Percentiles rank a stretch among this genome's conserved stretches.
These are phyloP conservation scores for Sordariomycetes sp. DNA, from an alignment of 2,329 filamentous ascomycete genomes.

Conservation along the genomic window DNA sequence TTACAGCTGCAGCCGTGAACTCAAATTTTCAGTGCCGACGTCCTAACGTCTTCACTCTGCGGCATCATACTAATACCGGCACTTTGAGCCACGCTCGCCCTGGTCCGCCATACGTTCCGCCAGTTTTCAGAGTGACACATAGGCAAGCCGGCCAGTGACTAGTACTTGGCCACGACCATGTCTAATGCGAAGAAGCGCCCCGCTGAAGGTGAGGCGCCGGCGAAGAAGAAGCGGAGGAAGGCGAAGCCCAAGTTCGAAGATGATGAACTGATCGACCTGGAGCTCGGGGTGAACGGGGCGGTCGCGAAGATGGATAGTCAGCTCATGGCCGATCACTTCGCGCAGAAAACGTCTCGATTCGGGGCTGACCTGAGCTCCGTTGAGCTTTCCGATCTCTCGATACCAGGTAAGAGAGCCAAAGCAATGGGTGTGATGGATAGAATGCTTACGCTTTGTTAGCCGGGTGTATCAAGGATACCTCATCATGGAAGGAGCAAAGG, in stretches of 20 bases:
- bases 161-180: slow-evolving; percentile 16
- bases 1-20: too few relatives aligned
- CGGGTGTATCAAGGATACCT: slow-evolving; percentile 68
- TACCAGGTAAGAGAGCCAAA: slow-evolving; percentile 52
- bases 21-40: too few relatives aligned
- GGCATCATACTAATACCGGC: too few relatives aligned
- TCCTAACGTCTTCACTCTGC: too few relatives aligned
- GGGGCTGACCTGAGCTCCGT: slow-evolving; percentile 71
- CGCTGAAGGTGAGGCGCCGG: background rate
- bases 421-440: background rate
- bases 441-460: slow-evolving; percentile 32
- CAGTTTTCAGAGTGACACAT: too few relatives aligned
- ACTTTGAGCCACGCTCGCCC: too few relatives aligned
- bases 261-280: slow-evolving; percentile 48
- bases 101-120: too few relatives aligned
- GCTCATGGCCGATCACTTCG: slow-evolving; percentile 76
- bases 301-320: slow-evolving; percentile 76
- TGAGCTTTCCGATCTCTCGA: slow-evolving; percentile 72
- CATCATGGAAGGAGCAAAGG: slow-evolving; percentile 57
- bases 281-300: slow-evolving; percentile 67
- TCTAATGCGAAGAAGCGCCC: slow-evolving; percentile 36
- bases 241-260: slow-evolving; percentile 46
- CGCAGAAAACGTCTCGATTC: slow-evolving; percentile 67
- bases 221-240: slow-evolving; percentile 34
- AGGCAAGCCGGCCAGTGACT: background rate